Conservation (phyloP, 2,329 filamentous ascomycete species). For the Diaporthe nobilis region DNA sequence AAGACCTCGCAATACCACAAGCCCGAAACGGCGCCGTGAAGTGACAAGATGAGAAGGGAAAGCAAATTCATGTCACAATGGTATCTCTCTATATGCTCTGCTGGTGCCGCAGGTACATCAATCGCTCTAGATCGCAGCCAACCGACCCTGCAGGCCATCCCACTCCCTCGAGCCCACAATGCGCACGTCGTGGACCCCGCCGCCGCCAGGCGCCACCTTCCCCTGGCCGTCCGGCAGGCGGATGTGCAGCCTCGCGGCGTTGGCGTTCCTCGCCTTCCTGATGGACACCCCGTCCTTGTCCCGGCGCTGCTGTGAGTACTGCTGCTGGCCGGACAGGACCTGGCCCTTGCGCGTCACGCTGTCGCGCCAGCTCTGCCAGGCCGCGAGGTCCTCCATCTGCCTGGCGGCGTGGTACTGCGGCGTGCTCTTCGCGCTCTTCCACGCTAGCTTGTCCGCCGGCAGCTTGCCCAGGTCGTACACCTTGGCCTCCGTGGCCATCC, state of each 20-base stretch:
- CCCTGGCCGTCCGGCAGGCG: slow-evolving; percentile 62
- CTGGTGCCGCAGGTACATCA: slow-evolving; percentile 5
- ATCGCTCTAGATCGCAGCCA: slow-evolving; percentile 43
- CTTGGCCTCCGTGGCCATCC: slow-evolving; percentile 68
- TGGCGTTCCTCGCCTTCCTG: slow-evolving; percentile 51
- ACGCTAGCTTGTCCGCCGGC: slow-evolving; percentile 73
- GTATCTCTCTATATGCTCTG: slow-evolving; percentile 37
- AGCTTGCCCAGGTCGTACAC: slow-evolving; percentile 72
- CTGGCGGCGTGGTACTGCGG: slow-evolving; percentile 76
- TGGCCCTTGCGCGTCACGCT: slow-evolving; percentile 68
- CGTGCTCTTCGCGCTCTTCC: slow-evolving; percentile 75
- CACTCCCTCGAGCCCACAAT: slow-evolving; percentile 69
- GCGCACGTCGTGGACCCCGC: slow-evolving; percentile 56
- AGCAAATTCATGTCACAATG: slow-evolving; percentile 33
- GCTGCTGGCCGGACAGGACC: slow-evolving; percentile 51
- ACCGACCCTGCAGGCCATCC: slow-evolving; percentile 66
- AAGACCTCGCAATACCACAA: background rate
- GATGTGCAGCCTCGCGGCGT: slow-evolving; percentile 64
- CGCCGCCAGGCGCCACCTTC: slow-evolving; percentile 56
- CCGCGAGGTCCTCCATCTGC: slow-evolving; percentile 75
- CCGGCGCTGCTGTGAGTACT: slow-evolving; percentile 39
- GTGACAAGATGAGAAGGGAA: background rate
- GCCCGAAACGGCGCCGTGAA: background rate
- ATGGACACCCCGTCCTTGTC: slow-evolving; percentile 45
- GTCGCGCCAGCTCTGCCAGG: slow-evolving; percentile 72